Evolutionary conservation across 805 yeast genomes (phyloP), one percentile per base, ranked within the genome.

Genomic region (Sugiyamaella lignohabitans): DNA sequence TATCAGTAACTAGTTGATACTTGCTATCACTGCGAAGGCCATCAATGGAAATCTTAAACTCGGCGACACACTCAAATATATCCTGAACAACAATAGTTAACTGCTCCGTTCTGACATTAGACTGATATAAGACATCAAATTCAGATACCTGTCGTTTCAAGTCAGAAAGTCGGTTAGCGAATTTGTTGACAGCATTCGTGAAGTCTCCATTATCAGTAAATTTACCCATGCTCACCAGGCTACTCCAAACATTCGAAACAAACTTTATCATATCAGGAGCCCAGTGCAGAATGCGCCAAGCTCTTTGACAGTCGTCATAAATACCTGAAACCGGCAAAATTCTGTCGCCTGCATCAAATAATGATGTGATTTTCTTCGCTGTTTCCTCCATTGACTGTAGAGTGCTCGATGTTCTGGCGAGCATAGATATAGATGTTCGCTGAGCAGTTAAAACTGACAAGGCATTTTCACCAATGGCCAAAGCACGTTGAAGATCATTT

Each of bases 391-490:
- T 14, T 8, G 14, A 27, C 14, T 8, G 11, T 27, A 27, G 14
- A 27, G 8, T 27, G 14, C 14, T 14, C 8, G 32, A 27, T 8
- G 8, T 8, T 27, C 14, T 6, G 21, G 5, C 18, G 6, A 35
- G 21, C 6, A 5, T 8, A 35, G 5, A 16, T 5, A 35, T 35
- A 8, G 38, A 35, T 14, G 5, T 17, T 17, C 38, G 5, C 11
- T 35, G 38, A 14, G 20, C 38, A 10, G 11, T 5, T 5, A 35
- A 5, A 17, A 8, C 11, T 5, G 17, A 8, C 21, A 35, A 35
- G 11, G 87, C 60, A 60, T 87, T 82, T 57, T 91, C 97, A 2
- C 79, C 68, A 5, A 80, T 79, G 5, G 88, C 87, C 56, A 87
- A 68, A 34, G 88, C 94, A 53, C 81, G 82, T 51, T 79, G 84